phyloP scores from a whole-genome alignment of 2,329 filamentous ascomycete species.

The Phoma herbarum region DNA sequence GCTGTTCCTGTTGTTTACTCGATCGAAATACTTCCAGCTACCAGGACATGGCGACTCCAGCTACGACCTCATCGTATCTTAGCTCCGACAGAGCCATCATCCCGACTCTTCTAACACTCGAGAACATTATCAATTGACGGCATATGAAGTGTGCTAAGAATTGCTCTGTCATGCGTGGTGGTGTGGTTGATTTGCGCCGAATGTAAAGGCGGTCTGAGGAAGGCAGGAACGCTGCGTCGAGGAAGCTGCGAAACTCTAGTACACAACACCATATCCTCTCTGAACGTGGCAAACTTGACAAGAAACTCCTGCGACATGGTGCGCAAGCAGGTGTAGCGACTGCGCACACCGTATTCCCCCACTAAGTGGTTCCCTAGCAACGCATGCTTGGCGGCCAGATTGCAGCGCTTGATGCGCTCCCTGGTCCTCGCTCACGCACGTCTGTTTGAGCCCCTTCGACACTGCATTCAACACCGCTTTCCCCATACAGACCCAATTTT shows the following conservation, averaged over 20 bases:
- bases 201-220: neutral
- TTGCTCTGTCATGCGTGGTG: neutral
- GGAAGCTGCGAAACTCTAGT: too few species aligned
- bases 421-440: conserved; percentile 26
- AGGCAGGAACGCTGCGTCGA: neutral
- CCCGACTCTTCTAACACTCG: too few species aligned
- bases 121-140: too few species aligned
- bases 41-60: too few species aligned
- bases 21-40: too few species aligned
- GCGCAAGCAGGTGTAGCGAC: conserved; percentile 13
- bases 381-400: conserved; percentile 30
- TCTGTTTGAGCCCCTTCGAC: conserved; percentile 27
- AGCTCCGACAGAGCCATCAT: too few species aligned
- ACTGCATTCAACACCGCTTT: conserved; percentile 23
- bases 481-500: conserved; percentile 23
- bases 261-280: too few species aligned
- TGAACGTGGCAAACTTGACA: too few species aligned
- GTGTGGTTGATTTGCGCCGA: neutral
- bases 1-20: too few species aligned
- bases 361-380: conserved; percentile 22
- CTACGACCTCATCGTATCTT: too few species aligned
- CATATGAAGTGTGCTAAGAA: too few species aligned
- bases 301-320: neutral
- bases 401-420: conserved; percentile 38
- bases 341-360: conserved; percentile 11